Evolutionary conservation across 2,329 filamentous ascomycete species (phyloP).

Genomic region (Fusarium hainanense): DNA sequence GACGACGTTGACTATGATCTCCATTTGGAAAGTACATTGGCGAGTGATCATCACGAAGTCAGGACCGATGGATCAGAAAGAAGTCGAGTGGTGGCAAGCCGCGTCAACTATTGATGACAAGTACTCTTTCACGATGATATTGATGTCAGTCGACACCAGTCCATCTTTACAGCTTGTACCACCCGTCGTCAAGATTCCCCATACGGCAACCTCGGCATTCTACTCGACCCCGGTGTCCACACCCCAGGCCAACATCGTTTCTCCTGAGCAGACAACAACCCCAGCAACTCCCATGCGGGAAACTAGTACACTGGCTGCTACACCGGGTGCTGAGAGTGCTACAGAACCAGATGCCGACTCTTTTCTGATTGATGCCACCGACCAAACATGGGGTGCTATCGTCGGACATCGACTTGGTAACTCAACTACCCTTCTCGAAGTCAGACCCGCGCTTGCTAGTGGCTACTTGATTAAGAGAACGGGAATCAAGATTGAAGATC

Average conservation of each 20-base stretch:
- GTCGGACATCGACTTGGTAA: constrained; percentile 74
- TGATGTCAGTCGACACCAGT: constrained; percentile 73
- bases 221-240: constrained; percentile 76
- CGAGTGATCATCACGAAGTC: constrained; percentile 79
- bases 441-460: constrained; percentile 68
- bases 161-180: constrained; percentile 73
- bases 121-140: constrained; percentile 64
- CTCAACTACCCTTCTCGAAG: constrained; percentile 64
- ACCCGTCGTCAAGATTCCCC: constrained; percentile 61
- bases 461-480: constrained; percentile 75
- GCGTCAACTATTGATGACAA: constrained; percentile 64
- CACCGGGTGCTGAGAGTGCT: constrained; percentile 56
- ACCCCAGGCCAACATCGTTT: constrained; percentile 68
- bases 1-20: constrained; percentile 78
- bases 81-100: constrained; percentile 69
- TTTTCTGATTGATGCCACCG: constrained; percentile 76
- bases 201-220: constrained; percentile 56
- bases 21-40: constrained; percentile 78
- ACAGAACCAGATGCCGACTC: constrained; percentile 65
- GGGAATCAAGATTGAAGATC: constrained; percentile 65
- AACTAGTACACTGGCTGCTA: constrained; percentile 55
- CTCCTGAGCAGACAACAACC: constrained; percentile 68
- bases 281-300: constrained; percentile 61
- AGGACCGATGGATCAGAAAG: constrained; percentile 73
- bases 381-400: constrained; percentile 81